Evolutionary conservation across 495 filamentous ascomycete species (phyloP).

Genomic region (Talaromyces adpressus): DNA sequence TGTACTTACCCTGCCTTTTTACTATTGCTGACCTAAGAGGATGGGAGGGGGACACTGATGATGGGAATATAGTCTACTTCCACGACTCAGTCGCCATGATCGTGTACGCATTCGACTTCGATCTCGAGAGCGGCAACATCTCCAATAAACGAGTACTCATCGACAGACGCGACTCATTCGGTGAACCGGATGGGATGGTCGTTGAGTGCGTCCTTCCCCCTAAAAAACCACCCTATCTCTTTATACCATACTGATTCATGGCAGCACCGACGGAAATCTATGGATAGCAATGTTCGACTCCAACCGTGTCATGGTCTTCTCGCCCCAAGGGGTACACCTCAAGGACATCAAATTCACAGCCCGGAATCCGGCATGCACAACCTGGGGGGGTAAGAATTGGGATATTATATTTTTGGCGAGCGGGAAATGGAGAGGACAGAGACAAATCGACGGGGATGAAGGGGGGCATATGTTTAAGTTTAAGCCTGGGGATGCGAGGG

Average conservation of each 20-base stretch:
- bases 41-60: not conserved
- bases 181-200: slow-evolving; percentile 23
- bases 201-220: slow-evolving; percentile 16
- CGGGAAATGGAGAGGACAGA: slow-evolving; percentile 4
- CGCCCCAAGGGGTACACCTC: slow-evolving; percentile 10
- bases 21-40: not conserved
- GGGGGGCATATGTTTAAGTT: slow-evolving; percentile 18
- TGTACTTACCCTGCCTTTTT: slow-evolving; percentile 11
- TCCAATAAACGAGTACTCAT: slow-evolving; percentile 18
- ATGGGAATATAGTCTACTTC: slow-evolving; percentile 15
- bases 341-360: slow-evolving; percentile 15
- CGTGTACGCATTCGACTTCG: slow-evolving; percentile 20
- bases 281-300: slow-evolving; percentile 16
- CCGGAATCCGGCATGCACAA: slow-evolving; percentile 12
- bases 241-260: not conserved
- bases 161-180: slow-evolving; percentile 14
- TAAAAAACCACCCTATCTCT: not conserved
- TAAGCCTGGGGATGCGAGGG: slow-evolving; percentile 7
- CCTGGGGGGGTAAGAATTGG: slow-evolving; percentile 3
- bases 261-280: slow-evolving; percentile 14
- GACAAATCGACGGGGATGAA: slow-evolving; percentile 7
- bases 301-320: slow-evolving; percentile 14
- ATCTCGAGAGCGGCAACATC: slow-evolving; percentile 17
- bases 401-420: slow-evolving; percentile 7
- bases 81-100: slow-evolving; percentile 21